Evolutionary conservation across 225 moss, liverwort and hornwort genomes (phyloP), one percentile per base, ranked within the genome.

Genomic region (Physcomitrellopsis africana): DNA sequence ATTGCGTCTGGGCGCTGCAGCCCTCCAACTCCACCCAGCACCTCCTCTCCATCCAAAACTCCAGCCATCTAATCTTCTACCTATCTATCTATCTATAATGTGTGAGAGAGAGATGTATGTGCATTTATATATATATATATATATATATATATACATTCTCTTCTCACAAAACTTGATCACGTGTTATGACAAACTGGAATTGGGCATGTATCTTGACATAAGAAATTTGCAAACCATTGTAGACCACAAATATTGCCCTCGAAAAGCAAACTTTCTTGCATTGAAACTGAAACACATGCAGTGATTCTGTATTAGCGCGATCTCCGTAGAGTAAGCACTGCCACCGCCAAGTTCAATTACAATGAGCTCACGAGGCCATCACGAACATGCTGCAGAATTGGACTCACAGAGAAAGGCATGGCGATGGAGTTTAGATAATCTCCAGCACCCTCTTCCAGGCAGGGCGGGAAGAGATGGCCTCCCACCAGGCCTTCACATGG

Each of bases 401-500:
- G 19, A 45, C 68, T 27, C 32, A 37, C 32, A 37, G 32, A 10
- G 52, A 11, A 73, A 52, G 19, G 22, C 12, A 0, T 29, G 47
- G 4, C 12, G 41, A 62, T 63, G 48, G 3, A 17, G 1, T 22
- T 72, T 47, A 75, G 70, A 78, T 65, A 65, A 82, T 75, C 6
- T 64, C 75, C 7, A 80, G 70, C 4, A 84, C 69, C 65, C 86
- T 74, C 59, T 82, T 79, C 86, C 86, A 90, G 1, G 86, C 51
- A 8, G 84, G 87, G 60, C 94, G 90, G 24, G 80, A 75, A 60
- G 79, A 77, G 54, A 91, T 87, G 17, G 75, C 66, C 27, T 69
- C 76, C 92, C 90, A 92, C 90, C 94, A 91, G 2, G 76, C 82
- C 67, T 82, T 65, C 61, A 94, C 79, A 41, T 82, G 82, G 11